Percentiles rank a stretch among this genome's conserved stretches.
Evolutionary conservation across 2,329 filamentous ascomycete genomes (phyloP).

Genomic region (Ascochyta pisi): DNA sequence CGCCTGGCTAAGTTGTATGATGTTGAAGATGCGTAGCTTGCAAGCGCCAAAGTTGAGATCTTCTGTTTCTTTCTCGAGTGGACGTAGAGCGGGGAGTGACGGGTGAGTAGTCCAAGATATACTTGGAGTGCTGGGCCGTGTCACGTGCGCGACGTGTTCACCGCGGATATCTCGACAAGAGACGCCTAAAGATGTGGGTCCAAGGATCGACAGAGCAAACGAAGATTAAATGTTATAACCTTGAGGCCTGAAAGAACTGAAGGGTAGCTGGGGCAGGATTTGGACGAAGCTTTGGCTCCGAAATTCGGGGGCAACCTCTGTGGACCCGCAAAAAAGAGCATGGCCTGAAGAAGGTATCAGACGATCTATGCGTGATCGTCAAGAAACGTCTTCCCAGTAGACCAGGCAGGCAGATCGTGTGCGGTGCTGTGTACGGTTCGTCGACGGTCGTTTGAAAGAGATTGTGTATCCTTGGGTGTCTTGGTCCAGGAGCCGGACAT

Average conservation of each 20-base stretch:
- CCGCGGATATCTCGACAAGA: neutral
- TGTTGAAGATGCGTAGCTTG: neutral
- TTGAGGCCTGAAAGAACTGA: neutral
- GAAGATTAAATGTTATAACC: neutral
- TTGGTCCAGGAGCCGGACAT: too few relatives aligned
- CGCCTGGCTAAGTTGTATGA: neutral
- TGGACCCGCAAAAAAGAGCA: neutral
- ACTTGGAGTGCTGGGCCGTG: neutral
- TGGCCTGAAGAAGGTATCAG: too few relatives aligned
- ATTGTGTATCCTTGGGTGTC: too few relatives aligned
- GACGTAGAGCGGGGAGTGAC: neutral
- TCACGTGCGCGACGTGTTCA: conserved; percentile 6
- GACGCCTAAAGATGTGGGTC: neutral
- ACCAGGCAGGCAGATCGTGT: too few relatives aligned
- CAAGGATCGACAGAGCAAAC: neutral
- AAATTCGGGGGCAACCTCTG: neutral
- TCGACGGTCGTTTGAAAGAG: too few relatives aligned
- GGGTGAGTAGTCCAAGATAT: neutral
- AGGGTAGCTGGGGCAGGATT: neutral
- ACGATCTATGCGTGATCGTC: too few relatives aligned
- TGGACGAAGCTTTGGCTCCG: neutral
- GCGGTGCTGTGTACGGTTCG: too few relatives aligned
- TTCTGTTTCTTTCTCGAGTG: neutral
- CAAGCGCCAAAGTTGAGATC: neutral
- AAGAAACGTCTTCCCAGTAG: too few relatives aligned